Conservation (phyloP, 2,329 filamentous ascomycete species). For the Coniochaeta ligniaria region DNA sequence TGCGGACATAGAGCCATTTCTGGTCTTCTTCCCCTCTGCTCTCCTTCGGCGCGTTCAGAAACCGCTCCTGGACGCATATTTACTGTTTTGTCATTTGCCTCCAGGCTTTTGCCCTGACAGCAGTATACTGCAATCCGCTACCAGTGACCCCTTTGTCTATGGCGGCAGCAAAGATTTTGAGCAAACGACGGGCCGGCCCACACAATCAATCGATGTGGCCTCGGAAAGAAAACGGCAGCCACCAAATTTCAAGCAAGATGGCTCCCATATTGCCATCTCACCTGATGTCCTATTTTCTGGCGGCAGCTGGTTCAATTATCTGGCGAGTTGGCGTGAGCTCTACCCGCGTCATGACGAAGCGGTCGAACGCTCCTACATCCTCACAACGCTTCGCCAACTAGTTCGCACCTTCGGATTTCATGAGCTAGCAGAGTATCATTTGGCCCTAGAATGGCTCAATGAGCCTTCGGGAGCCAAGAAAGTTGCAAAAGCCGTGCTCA, state of each 20-base stretch:
- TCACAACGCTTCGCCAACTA: slow-evolving; percentile 50
- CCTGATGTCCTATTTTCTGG: slow-evolving; percentile 47
- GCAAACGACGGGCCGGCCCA: slow-evolving; percentile 3
- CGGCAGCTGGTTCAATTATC: slow-evolving; percentile 35
- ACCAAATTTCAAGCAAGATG: slow-evolving; percentile 22
- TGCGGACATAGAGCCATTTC: slow-evolving; percentile 61
- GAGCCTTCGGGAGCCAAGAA: slow-evolving; percentile 55
- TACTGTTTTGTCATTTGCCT: slow-evolving; percentile 61
- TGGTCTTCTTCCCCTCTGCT: slow-evolving; percentile 42
- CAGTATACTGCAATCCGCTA: slow-evolving; percentile 25
- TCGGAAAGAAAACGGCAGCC: slow-evolving; percentile 8
- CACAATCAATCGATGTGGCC: background rate
- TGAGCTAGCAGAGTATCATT: slow-evolving; percentile 57
- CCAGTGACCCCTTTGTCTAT: slow-evolving; percentile 44
- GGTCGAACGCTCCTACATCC: slow-evolving; percentile 37
- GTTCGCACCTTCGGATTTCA: slow-evolving; percentile 36
- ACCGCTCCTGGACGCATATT: slow-evolving; percentile 60
- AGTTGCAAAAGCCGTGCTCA: slow-evolving; percentile 66
- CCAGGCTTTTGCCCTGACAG: slow-evolving; percentile 24
- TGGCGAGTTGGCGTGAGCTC: slow-evolving; percentile 19
- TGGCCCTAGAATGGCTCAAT: slow-evolving; percentile 58
- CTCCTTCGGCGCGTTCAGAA: slow-evolving; percentile 26
- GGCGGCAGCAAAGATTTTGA: slow-evolving; percentile 24
- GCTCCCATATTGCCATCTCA: slow-evolving; percentile 24
- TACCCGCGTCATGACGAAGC: slow-evolving; percentile 18